Conservation (phyloP, 2,329 filamentous ascomycete species). For the Orbilia javanica region DNA sequence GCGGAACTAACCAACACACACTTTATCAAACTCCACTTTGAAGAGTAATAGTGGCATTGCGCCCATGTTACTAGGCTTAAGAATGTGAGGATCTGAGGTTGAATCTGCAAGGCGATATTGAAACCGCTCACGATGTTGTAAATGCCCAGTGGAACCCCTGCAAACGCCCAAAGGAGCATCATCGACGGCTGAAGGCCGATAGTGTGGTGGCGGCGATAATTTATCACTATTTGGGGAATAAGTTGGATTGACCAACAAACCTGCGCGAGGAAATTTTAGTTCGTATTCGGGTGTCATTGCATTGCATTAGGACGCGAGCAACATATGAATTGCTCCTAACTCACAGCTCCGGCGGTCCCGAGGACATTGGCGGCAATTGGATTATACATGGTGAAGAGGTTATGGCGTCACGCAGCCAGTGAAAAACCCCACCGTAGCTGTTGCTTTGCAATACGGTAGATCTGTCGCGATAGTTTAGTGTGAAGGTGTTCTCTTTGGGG, state of each 20-base stretch:
- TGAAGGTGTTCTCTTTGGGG: no score
- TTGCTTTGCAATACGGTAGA: no score
- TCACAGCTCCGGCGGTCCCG: constrained; percentile 72
- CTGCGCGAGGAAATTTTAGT: constrained; percentile 53
- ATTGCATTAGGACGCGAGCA: no score
- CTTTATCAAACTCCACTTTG: constrained; percentile 70
- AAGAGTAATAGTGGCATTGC: constrained; percentile 68
- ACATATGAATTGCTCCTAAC: constrained; percentile 60
- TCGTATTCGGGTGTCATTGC: background rate
- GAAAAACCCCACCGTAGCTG: background rate
- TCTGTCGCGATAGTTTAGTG: no score
- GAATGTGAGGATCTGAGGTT: constrained; percentile 67
- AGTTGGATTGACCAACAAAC: constrained; percentile 78
- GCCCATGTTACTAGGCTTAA: constrained; percentile 67
- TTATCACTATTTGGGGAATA: constrained; percentile 77
- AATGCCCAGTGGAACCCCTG: constrained; percentile 75
- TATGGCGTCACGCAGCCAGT: background rate
- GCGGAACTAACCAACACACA: constrained; percentile 69
- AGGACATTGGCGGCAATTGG: constrained; percentile 72
- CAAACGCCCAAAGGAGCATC: constrained; percentile 79
- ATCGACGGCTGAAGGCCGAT: constrained; percentile 76
- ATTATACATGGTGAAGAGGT: constrained; percentile 69
- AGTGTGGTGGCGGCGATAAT: constrained; percentile 76
- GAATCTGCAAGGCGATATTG: constrained; percentile 66
- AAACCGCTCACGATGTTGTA: constrained; percentile 67